phyloP scores from a whole-genome alignment of 257 asterid genomes.

The Nicotiana noctiflora region DNA sequence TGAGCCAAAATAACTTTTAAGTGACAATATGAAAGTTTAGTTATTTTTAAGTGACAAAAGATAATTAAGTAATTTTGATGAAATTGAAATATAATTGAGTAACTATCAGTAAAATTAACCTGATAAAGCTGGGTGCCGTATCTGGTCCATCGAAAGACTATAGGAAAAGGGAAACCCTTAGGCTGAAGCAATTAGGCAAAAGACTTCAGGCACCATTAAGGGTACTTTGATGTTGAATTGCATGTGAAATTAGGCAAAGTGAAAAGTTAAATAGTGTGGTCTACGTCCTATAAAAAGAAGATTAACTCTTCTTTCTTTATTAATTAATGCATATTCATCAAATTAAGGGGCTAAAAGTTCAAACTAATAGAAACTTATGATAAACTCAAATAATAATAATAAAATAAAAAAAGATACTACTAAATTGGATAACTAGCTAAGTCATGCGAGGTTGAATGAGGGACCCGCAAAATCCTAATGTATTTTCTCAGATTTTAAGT shows the following conservation, averaged over 20 bases:
- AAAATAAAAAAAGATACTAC: not conserved
- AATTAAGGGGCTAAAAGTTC: not conserved
- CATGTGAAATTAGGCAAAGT: not conserved
- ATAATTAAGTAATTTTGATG: too few species aligned
- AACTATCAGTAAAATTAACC: too few species aligned
- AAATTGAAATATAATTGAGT: too few species aligned
- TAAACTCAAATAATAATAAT: not conserved
- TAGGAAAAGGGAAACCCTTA: not conserved
- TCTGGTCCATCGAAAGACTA: not conserved
- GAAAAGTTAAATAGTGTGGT: slow-evolving; percentile 1
- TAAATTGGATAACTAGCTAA: not conserved
- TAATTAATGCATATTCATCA: not conserved
- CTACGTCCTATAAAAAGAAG: not conserved
- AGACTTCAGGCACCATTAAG: not conserved
- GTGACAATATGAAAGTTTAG: too few species aligned
- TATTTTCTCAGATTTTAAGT: slow-evolving; percentile 1
- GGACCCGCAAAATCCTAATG: not conserved
- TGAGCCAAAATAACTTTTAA: too few species aligned
- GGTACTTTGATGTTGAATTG: not conserved
- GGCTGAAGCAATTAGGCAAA: not conserved
- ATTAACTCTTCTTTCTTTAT: too few species aligned
- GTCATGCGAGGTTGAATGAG: not conserved
- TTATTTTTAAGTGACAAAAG: too few species aligned
- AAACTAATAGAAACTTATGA: not conserved
- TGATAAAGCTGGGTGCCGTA: not conserved